Evolutionary conservation across 2,329 filamentous ascomycete genomes (phyloP).

Genomic region (Diaporthe helianthi): DNA sequence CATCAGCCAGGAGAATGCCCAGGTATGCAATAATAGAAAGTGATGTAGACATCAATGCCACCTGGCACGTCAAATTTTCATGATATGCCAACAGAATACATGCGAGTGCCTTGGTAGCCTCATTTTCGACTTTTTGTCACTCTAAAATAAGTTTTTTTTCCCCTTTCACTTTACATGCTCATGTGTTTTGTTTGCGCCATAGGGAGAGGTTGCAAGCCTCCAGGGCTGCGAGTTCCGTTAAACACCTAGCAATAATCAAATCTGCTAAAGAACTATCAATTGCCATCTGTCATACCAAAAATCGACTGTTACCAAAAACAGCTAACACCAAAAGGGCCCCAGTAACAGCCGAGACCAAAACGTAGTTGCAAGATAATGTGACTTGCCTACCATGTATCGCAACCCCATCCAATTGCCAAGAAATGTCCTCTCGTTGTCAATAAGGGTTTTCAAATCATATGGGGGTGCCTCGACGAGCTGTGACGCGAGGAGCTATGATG

Average conservation of each 20-base stretch:
- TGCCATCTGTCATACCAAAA: not conserved
- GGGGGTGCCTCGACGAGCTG: not conserved
- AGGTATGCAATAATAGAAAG: too few species aligned
- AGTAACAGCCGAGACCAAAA: not conserved
- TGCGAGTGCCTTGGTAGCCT: not conserved
- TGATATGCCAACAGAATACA: not conserved
- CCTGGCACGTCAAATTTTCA: not conserved
- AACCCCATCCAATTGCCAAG: not conserved
- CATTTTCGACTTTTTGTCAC: not conserved
- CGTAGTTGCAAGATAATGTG: not conserved
- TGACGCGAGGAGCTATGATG: too few species aligned
- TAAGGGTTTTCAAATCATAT: not conserved
- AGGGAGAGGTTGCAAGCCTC: not conserved
- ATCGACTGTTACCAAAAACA: too few species aligned
- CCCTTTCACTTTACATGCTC: too few species aligned
- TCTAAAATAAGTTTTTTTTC: not conserved
- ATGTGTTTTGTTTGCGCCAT: too few species aligned
- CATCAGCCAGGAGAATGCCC: not conserved
- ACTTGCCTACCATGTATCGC: not conserved
- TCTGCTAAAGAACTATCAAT: not conserved
- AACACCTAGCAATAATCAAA: not conserved
- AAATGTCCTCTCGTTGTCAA: not conserved
- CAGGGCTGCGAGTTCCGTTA: not conserved
- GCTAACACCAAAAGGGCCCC: not conserved
- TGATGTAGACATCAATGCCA: not conserved